A percentile compares a stretch with the other conserved stretches of the same genome.
Conservation (phyloP, 768 basidiomycete genomes). For the Pholiota conissans region DNA sequence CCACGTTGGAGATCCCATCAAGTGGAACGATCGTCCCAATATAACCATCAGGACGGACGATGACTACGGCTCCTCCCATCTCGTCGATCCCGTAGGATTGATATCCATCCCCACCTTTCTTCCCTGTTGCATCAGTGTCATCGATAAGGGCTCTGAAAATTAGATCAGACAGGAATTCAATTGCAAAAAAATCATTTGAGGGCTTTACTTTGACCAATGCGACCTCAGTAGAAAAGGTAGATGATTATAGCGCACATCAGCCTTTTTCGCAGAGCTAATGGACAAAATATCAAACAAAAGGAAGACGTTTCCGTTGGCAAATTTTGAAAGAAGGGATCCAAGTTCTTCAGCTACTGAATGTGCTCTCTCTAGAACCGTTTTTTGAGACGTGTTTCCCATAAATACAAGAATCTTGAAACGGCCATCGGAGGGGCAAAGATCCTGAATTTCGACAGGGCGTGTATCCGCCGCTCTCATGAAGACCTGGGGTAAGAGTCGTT, state of each 20-base stretch:
- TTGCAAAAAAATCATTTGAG: too few relatives aligned
- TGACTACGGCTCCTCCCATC: slow-evolving; percentile 44
- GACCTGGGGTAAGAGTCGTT: slow-evolving; percentile 51
- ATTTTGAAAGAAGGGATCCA: slow-evolving; percentile 28
- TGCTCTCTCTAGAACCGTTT: slow-evolving; percentile 28
- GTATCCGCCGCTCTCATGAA: slow-evolving; percentile 52
- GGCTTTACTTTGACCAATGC: slow-evolving; percentile 61
- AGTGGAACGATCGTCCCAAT: slow-evolving; percentile 58
- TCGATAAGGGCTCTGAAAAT: slow-evolving; percentile 57
- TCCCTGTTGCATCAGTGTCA: slow-evolving; percentile 44
- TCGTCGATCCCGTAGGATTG: slow-evolving; percentile 49
- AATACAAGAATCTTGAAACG: slow-evolving; percentile 60
- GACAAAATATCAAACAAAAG: slow-evolving; percentile 44
- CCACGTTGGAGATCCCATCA: slow-evolving; percentile 36
- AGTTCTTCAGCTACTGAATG: slow-evolving; percentile 33
- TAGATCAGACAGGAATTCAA: too few relatives aligned
- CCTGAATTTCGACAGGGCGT: slow-evolving; percentile 52
- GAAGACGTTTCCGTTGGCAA: slow-evolving; percentile 27
- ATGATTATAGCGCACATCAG: slow-evolving; percentile 41
- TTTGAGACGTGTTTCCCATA: slow-evolving; percentile 40
- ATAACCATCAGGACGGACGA: slow-evolving; percentile 68
- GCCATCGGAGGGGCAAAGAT: slow-evolving; percentile 49
- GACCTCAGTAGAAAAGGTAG: slow-evolving; percentile 46
- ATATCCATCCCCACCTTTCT: slow-evolving; percentile 56
- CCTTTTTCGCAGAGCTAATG: slow-evolving; percentile 37